Evolutionary conservation across 2,329 filamentous ascomycete species (phyloP), one percentile per base, ranked within the genome.

Genomic region (Botryotinia calthae): DNA sequence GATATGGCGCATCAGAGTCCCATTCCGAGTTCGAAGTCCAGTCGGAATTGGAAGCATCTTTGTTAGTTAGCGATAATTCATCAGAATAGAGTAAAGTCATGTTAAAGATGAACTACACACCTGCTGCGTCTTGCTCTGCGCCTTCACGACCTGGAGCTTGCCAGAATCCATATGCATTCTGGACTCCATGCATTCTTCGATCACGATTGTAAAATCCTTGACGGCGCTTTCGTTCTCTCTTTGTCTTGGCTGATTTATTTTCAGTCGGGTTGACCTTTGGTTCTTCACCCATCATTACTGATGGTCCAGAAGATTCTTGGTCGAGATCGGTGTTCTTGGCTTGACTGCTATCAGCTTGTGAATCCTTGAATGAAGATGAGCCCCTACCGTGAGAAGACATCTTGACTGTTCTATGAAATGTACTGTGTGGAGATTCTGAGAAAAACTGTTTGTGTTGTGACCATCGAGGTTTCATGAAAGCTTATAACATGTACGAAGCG

Each of bases 71-170:
- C 48, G 1, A n/a, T 2, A 1, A 14, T n/a, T 1, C 10, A 16
- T n/a, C 25, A 14, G 4, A 6, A 6, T n/a, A 25, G 12, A 0
- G 12, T 16, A 8, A 7, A 58, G 0, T 22, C 18, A 10, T 34
- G 8, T 18, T 22, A 22, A 34, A 34, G 8, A 2, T 58, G 8
- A 18, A 31, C 31, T 10, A 18, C 12, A 58, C 34, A 58, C 28
- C 7, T 20, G 7, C 18, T 34, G 18, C 56, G 34, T 31, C 56
- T 34, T 58, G 28, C 18, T 58, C 56, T 58, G 56, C 56, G 28
- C 28, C 28, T 58, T 34, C 28, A 16, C 8, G 28, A 34, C 56
- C 56, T 12, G 16, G 18, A 58, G 28, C 7, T 22, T 20, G 2
- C 28, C 28, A 34, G 8, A 34, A 58, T 58, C 28, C 56, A 58